Evolutionary conservation across 176 grass and related monocot species (phyloP), one percentile per base, ranked within the genome.

Genomic region (Aegilops tauschii): DNA sequence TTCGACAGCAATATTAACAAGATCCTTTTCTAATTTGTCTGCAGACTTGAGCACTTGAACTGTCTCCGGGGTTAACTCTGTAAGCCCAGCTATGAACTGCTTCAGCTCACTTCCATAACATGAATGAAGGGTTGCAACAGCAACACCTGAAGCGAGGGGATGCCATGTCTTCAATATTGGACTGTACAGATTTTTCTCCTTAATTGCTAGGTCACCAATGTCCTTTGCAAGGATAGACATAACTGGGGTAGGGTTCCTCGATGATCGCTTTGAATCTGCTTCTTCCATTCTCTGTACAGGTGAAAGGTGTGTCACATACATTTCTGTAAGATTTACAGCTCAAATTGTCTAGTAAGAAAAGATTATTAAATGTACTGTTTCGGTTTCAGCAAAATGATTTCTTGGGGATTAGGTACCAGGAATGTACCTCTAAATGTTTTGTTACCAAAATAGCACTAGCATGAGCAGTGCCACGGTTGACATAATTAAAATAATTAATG

Each of bases 101-200:
- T 98, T 98, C 62, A 98, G 86, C 61, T 98, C 96, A 84, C 94
- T 98, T 77, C 96, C 92, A 77, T 92, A 98, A 84, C 96, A 98
- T 62, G 96, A 98, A 89, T 98, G 96, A 81, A 98, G 93, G 31
- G 96, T 98, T 36, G 85, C 96, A 61, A 98, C 93, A 85, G 96
- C 96, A 92, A 98, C 93, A 79, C 96, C 96, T 20, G 96, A 95
- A 82, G 96, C 90, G 70, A 98, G 94, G 39, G 96, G 93, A 89
- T 98, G 96, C 92, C 93, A 98, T 82, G 86, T 92, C 82, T 95
- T 89, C 40, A 98, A 90, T 85, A 98, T 91, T 74, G 96, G 90
- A 84, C 93, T 98, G 84, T 94, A 98, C 80, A 98, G 35, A n/a
- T 95, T 90, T 89, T 98, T 98, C 87, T 98, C 96, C 86, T 98